Base-by-base conservation (phyloP, 495 filamentous ascomycete genomes). In the Amniculicola lignicola region DNA sequence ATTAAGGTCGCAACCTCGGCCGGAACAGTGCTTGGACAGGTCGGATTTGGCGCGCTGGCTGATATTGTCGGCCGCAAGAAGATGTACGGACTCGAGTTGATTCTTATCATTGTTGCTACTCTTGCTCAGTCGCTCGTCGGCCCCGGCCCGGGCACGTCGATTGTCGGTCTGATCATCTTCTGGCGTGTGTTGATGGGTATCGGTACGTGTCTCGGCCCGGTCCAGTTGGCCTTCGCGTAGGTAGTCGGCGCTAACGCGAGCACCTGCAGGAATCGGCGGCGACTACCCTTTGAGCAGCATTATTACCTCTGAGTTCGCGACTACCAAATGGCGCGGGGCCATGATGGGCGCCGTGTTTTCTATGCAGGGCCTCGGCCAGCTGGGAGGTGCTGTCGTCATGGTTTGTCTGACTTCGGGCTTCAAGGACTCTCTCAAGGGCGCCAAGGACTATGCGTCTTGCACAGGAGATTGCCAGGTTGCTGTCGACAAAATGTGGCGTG, bases 291-390 rank as follows among this genome's bases (percentile, higher is more conserved):
- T 95, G 14, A 88, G 83, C 16, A 85, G 85, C 14, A 85, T 94
- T 65, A 95, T 93, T 61, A 90, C 86, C 5, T 87, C 87, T 10
- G 86, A 90, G 75, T 86, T 89, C 67, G 88, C 87, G 18, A 89
- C 85, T 3, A 91, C 87, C 41, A 85, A 88, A 67, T 89, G 86
- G 84, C 78, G 89, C 49, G 89, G 89, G 44, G 86, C 84, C 40
- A 92, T 95, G 89, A 90, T 93, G 85, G 83, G 78, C n/a, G 78
- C 85, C 12, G 87, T 93, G 38, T 91, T 93, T 64, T 81, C 87
- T 57, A 90, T 89, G 82, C 88, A 91, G 66, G 87, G 87, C 55
- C 75, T 91, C 52, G 88, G 88, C 52, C 85, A 90, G 69, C 78
- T 90, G 53, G 73, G 71, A 18, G 87, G 83, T 43, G 85, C 85